These are phyloP conservation scores for Rhodotorula graminis DNA, from an alignment of 768 basidiomycete species.

Conservation along the genomic window DNA sequence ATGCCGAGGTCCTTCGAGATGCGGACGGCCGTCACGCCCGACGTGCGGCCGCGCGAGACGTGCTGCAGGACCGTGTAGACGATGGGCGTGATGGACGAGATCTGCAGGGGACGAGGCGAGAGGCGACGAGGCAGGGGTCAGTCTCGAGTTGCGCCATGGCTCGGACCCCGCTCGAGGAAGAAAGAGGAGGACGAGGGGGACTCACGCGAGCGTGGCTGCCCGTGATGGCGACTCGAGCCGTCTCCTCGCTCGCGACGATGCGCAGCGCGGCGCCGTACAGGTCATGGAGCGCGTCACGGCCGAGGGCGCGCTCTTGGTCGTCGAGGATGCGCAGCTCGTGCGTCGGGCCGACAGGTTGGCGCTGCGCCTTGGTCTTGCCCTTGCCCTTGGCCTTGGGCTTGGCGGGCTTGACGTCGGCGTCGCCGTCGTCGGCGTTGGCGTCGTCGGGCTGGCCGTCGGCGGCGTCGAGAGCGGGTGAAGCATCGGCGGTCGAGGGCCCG, in stretches of 20 bases:
- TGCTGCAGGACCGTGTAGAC: constrained; percentile 78
- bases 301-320: constrained; percentile 9
- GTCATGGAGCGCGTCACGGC: constrained; percentile 1
- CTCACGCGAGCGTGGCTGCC: constrained; percentile 77
- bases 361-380: constrained; percentile 2
- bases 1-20: constrained; percentile 72
- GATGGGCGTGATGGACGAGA: constrained; percentile 73
- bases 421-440: neutral
- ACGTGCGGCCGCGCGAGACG: constrained; percentile 72
- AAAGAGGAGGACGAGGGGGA: constrained; percentile 31
- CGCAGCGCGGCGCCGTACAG: constrained; percentile 51
- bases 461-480: neutral
- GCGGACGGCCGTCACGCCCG: constrained; percentile 71
- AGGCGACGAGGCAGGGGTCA: neutral
- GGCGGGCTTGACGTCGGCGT: neutral
- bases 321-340: constrained; percentile 24
- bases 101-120: constrained; percentile 50
- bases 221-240: constrained; percentile 71
- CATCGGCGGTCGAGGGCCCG: too few relatives aligned
- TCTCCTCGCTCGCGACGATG: constrained; percentile 69
- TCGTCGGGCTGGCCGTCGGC: neutral
- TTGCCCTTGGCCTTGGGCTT: neutral
- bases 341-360: constrained; percentile 5
- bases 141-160: too few relatives aligned
- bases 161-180: too few relatives aligned